Base-by-base conservation (phyloP, 331 rosid species). In the Phaseolus coccineus region DNA sequence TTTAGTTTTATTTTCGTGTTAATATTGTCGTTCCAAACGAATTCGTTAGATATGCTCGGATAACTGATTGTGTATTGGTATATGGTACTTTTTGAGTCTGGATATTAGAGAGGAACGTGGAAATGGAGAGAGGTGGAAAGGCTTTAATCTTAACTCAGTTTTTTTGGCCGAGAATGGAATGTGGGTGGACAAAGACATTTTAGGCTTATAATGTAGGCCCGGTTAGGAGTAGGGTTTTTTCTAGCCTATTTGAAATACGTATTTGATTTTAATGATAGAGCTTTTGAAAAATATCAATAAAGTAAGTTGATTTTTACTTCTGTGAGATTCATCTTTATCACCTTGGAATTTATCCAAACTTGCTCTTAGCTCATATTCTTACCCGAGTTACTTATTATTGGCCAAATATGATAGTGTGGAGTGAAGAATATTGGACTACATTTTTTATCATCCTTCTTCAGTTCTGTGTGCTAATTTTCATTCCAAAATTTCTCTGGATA, bases 51-150 rank as follows among this genome's bases (percentile, higher is more conserved):
- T 22, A 47, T 30, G 59, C 12, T 56, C 61, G 39, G n/a, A 12
- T 27, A 71, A 33, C 42, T 68, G 46, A 25, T 14, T 69, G 33
- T 59, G 46, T 81, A 3, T 57, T 74, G 66, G 57, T 67, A 28
- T 13, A 15, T 39, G 58, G 35, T 19, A 52, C 39, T 56, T 40
- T 28, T 37, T 8, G 61, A 53, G 56, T 52, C 48, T 80, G 59
- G 73, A 51, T 71, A 35, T 37, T 50, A 19, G 66, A 51, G 44
- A 9, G 28, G 40, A 50, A 24, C n/a, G 64, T 14, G 33, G n/a
- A 37, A 65, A 64, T 63, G 16, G 30, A 16, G 13, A 50, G 27
- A 28, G 57, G 63, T 37, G 58, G 37, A 51, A 27, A 27, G 24
- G 13, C 24, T 59, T 69, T 31, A 58, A 57, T 57, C 39, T 68